These are phyloP conservation scores for Mycena vulgaris DNA, from an alignment of 768 basidiomycete genomes.

Conservation along the genomic window DNA sequence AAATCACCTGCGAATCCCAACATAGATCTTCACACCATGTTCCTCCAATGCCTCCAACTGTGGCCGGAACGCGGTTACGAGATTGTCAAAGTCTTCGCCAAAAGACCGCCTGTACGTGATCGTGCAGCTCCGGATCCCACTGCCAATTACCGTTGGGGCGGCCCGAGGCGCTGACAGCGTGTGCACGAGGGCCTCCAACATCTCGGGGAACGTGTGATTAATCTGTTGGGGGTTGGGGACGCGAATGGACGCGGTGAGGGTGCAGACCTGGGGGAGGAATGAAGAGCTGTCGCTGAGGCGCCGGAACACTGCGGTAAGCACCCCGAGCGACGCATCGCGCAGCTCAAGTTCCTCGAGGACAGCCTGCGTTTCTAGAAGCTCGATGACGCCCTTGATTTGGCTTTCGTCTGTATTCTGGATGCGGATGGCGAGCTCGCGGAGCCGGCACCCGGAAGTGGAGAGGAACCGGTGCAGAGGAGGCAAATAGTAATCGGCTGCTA, in stretches of 20 bases:
- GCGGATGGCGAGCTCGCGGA: neutral
- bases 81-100: neutral
- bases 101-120: neutral
- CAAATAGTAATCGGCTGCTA: neutral
- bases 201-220: neutral
- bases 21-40: neutral
- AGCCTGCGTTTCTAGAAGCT: constrained; percentile 3
- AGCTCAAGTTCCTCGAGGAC: constrained; percentile 1
- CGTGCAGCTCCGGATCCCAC: neutral
- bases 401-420: neutral
- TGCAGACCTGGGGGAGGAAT: neutral
- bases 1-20: no score
- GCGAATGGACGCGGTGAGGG: neutral
- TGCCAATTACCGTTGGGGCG: no score
- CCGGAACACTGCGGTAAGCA: neutral
- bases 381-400: neutral
- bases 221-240: neutral
- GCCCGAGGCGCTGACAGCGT: neutral
- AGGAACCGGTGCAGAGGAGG: neutral
- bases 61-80: neutral
- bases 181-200: neutral
- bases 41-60: neutral
- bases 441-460: neutral
- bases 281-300: neutral
- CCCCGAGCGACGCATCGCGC: neutral